These are phyloP conservation scores for Pythium sukuiense DNA, from an alignment of 352 stramenopile species.

Conservation along the genomic window DNA sequence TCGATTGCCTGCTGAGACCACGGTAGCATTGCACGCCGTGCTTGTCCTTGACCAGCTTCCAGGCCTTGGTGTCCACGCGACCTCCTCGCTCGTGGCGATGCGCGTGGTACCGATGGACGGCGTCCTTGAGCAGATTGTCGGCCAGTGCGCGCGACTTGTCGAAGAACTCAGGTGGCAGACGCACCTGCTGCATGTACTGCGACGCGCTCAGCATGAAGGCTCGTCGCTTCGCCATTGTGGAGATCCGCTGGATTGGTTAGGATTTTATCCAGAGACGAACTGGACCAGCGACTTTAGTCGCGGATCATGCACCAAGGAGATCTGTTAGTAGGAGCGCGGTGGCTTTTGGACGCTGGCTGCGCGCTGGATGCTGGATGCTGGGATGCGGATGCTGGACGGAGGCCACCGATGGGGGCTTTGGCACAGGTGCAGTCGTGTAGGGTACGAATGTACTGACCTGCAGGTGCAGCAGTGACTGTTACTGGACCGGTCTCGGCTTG, in stretches of 20 bases:
- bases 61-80: slow-evolving; percentile 42
- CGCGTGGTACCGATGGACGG: slow-evolving; percentile 34
- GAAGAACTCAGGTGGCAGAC: slow-evolving; percentile 25
- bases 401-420: background rate
- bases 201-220: slow-evolving; percentile 28
- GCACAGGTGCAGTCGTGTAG: slow-evolving; percentile 1
- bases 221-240: slow-evolving; percentile 26
- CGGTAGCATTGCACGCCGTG: slow-evolving; percentile 45
- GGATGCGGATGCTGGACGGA: background rate
- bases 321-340: background rate
- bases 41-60: slow-evolving; percentile 46
- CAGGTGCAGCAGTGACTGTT: slow-evolving; percentile 1
- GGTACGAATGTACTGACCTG: background rate
- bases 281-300: background rate
- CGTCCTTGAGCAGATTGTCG: slow-evolving; percentile 27
- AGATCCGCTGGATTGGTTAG: background rate
- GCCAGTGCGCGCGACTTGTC: slow-evolving; percentile 18
- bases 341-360: background rate
- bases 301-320: background rate
- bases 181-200: slow-evolving; percentile 33
- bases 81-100: slow-evolving; percentile 32
- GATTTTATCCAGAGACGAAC: background rate
- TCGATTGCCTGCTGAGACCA: background rate
- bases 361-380: background rate
- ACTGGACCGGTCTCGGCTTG: background rate